Conservation (phyloP, 768 basidiomycete genomes). For the Leccinum subgranulosum region DNA sequence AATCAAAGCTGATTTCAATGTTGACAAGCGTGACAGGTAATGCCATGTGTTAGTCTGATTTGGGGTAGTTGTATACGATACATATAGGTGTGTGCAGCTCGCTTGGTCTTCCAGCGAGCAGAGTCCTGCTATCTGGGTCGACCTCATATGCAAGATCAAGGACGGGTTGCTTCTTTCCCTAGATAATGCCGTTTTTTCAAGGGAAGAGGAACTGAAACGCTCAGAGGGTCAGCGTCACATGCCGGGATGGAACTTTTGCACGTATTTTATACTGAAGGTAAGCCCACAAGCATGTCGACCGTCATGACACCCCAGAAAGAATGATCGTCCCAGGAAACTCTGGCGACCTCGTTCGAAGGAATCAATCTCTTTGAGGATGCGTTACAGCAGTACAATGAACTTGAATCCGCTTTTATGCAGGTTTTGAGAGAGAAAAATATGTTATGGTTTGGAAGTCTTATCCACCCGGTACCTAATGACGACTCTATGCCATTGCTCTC, state of each 20-base stretch:
- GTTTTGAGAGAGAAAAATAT: constrained; percentile 76
- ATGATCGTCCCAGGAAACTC: constrained; percentile 67
- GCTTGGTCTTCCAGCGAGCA: constrained; percentile 69
- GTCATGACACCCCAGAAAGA: neutral
- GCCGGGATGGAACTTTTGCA: constrained; percentile 99
- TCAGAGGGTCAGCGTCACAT: constrained; percentile 87
- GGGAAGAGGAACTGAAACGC: constrained; percentile 88
- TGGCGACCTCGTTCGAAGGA: constrained; percentile 89
- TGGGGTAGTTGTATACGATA: constrained; percentile 14
- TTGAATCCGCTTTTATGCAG: constrained; percentile 80
- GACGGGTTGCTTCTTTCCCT: constrained; percentile 86
- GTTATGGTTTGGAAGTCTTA: constrained; percentile 89
- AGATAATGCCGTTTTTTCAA: constrained; percentile 68
- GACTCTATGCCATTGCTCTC: constrained; percentile 83
- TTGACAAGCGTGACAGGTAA: constrained; percentile 79
- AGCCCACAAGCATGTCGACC: constrained; percentile 13
- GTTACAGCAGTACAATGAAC: constrained; percentile 82
- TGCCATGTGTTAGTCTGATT: constrained; percentile 1
- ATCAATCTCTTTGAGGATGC: constrained; percentile 91
- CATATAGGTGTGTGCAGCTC: constrained; percentile 73
- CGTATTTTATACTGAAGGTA: constrained; percentile 94
- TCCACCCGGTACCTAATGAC: constrained; percentile 65
- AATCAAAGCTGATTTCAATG: constrained; percentile 88
- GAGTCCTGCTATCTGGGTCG: constrained; percentile 83
- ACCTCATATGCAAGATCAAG: constrained; percentile 84